phyloP scores from a whole-genome alignment of 495 filamentous ascomycete species.

The Neurospora terricola region DNA sequence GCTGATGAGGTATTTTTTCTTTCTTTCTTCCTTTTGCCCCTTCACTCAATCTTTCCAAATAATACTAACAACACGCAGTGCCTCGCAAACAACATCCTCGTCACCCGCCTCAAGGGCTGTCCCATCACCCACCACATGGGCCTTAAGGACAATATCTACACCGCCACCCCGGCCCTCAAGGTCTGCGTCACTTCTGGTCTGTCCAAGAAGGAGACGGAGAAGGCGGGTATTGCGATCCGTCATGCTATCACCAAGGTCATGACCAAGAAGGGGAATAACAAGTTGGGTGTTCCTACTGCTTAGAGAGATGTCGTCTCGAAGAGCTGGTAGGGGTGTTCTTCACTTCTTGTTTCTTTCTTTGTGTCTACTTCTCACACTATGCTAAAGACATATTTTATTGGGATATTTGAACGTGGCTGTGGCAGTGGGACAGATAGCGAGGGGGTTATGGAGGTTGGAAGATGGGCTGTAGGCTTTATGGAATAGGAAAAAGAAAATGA shows the following conservation, averaged over 20 bases:
- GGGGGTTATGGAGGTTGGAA: neutral
- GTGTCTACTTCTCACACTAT: neutral
- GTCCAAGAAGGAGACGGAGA: conserved; percentile 89
- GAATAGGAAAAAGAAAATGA: neutral
- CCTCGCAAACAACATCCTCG: conserved; percentile 75
- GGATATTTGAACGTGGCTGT: neutral
- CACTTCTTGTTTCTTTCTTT: neutral
- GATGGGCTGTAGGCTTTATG: neutral
- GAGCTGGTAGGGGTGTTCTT: neutral
- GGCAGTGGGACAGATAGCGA: neutral
- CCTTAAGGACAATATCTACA: conserved; percentile 52
- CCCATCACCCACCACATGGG: conserved; percentile 47
- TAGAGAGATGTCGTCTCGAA: conserved; percentile 3
- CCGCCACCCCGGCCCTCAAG: conserved; percentile 71
- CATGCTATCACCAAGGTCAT: conserved; percentile 91
- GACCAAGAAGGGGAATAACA: conserved; percentile 38
- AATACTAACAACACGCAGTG: too few species aligned
- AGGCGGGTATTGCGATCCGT: conserved; percentile 74
- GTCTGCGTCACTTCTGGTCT: conserved; percentile 80
- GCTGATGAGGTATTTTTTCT: conserved; percentile 70
- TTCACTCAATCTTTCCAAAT: too few species aligned
- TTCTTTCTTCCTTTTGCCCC: neutral
- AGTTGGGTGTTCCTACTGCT: conserved; percentile 20
- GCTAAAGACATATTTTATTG: neutral
- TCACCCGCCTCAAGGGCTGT: conserved; percentile 73